Evolutionary conservation across 2,329 filamentous ascomycete genomes (phyloP), one percentile per base, ranked within the genome.

Genomic region (Penicillium sp.): DNA sequence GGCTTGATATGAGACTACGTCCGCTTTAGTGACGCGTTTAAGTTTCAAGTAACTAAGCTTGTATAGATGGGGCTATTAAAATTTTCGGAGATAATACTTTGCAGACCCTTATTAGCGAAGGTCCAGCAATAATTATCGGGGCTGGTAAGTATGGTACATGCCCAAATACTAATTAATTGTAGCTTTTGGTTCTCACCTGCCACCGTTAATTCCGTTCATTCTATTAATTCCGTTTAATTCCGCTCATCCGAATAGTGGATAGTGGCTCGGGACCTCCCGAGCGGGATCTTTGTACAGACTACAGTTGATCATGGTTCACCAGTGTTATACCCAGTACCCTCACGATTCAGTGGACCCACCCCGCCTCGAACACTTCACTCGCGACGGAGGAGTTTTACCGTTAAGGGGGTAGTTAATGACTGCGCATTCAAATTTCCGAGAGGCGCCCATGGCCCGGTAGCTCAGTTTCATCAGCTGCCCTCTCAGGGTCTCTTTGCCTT

Each of bases 191-290:
- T 6, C 35, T 37, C 27, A 11, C 31, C n/a, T 19, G 24, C 18
- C 47, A 50, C 47, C 47, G 47, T 37, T 50, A 50, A 50, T 14
- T 24, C 47, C 47, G 47, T 50, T n/a, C n/a, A n/a, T n/a, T n/a
- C n/a, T n/a, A n/a, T n/a, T n/a, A n/a, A n/a, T n/a, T n/a, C n/a
- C n/a, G n/a, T n/a, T n/a, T 50, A 50, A 50, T 7, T 16, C 47
- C 47, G 47, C 47, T 37, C 31, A 22, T 37, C 31, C 16, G 11
- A 22, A 36, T 37, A 10, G 33, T 47, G 19, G 18, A 37, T 37
- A 27, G 44, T 10, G 44, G 10, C 24, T 50, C 33, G 47, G 35
- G n/a, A 11, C 18, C 13, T 47, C 24, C 10, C 18, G 18, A 19
- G 43, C 43, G 18, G 18, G 18, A 27, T 27, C 24, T 27, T 27